phyloP scores from a whole-genome alignment of 805 yeast genomes.

The Wickerhamomyces subpelliculosus region DNA sequence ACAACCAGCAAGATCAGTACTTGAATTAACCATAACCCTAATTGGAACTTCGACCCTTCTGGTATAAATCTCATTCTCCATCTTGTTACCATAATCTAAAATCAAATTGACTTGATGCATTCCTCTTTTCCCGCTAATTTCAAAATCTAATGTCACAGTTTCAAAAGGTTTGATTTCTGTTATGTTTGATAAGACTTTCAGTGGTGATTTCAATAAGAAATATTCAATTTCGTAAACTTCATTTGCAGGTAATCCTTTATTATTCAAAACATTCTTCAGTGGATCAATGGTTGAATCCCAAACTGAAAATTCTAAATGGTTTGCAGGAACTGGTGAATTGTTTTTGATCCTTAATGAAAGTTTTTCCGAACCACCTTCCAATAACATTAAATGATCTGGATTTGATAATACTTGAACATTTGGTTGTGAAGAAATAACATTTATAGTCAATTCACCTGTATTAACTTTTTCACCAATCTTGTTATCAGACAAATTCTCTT shows the following conservation, averaged over 20 bases:
- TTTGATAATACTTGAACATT: constrained; percentile 43
- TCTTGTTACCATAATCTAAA: constrained; percentile 53
- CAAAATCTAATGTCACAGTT: constrained; percentile 44
- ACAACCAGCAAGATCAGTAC: constrained; percentile 68
- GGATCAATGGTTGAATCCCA: constrained; percentile 71
- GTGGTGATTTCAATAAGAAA: constrained; percentile 51
- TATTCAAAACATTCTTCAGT: constrained; percentile 45
- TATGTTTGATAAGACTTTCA: constrained; percentile 31
- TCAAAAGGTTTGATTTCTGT: constrained; percentile 24
- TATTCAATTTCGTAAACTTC: constrained; percentile 76
- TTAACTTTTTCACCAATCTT: constrained; percentile 13
- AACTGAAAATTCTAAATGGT: constrained; percentile 52
- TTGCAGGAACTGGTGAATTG: constrained; percentile 47
- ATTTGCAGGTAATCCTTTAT: constrained; percentile 41
- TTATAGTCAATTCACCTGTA: constrained; percentile 22
- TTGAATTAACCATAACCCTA: constrained; percentile 60
- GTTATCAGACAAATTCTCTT: constrained; percentile 11
- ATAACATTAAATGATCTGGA: constrained; percentile 54
- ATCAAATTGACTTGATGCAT: constrained; percentile 58
- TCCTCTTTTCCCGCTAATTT: constrained; percentile 66
- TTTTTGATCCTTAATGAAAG: constrained; percentile 51
- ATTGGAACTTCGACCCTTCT: constrained; percentile 64
- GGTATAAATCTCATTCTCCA: constrained; percentile 30
- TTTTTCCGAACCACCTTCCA: constrained; percentile 64
- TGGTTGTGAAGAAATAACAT: constrained; percentile 51